phyloP scores from a whole-genome alignment of 2,329 filamentous ascomycete species.

The Septoria linicola region DNA sequence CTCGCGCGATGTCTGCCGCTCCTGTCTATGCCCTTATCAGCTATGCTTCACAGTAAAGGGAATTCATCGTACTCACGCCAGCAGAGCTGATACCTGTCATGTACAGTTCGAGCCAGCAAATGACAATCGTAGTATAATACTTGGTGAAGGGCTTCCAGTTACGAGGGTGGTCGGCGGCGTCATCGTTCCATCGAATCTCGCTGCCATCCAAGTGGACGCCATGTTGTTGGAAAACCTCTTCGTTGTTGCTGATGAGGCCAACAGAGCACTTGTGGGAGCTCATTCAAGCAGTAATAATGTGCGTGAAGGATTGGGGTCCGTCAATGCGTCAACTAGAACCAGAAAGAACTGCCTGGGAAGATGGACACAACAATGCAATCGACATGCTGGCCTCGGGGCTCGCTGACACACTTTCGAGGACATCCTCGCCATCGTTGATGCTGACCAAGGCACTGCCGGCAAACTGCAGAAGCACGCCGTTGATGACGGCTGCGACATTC shows the following conservation, averaged over 20 bases:
- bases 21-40: slow-evolving; percentile 19
- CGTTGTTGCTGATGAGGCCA: not conserved
- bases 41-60: not conserved
- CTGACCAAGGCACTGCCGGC: too few relatives aligned
- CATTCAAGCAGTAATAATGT: slow-evolving; percentile 9
- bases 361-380: too few relatives aligned
- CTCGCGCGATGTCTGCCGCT: slow-evolving; percentile 17
- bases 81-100: slow-evolving; percentile 27
- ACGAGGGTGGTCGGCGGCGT: slow-evolving; percentile 20
- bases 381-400: not conserved
- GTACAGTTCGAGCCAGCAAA: slow-evolving; percentile 24
- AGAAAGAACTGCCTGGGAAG: too few relatives aligned
- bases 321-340: too few relatives aligned
- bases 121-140: slow-evolving; percentile 20
- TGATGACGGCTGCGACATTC: too few relatives aligned
- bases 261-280: slow-evolving; percentile 7
- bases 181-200: slow-evolving; percentile 21
- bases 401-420: too few relatives aligned
- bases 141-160: slow-evolving; percentile 20
- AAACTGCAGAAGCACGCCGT: too few relatives aligned
- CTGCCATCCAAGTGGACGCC: slow-evolving; percentile 22
- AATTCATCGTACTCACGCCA: slow-evolving; percentile 11
- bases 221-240: slow-evolving; percentile 2
- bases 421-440: too few relatives aligned
- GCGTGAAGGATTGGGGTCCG: too few relatives aligned